Percentiles rank a stretch among this genome's conserved stretches.
Conservation (phyloP, 805 yeast species). For the Pichia paraexigua region DNA sequence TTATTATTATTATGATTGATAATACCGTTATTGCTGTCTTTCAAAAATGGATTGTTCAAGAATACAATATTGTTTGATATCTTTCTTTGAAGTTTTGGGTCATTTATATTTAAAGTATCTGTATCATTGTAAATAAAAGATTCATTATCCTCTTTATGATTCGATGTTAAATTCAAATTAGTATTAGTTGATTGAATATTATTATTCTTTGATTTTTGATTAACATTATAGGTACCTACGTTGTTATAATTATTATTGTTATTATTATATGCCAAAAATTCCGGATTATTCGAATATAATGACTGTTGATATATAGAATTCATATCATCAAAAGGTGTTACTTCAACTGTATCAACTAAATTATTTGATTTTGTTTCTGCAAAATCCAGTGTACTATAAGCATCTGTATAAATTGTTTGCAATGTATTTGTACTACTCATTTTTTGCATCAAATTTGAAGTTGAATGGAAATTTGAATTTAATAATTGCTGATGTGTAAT, state of each 20-base stretch:
- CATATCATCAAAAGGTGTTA: conserved; percentile 12
- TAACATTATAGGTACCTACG: neutral
- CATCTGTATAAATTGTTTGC: conserved; percentile 8
- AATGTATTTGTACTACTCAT: conserved; percentile 3
- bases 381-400: conserved; percentile 4
- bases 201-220: neutral
- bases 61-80: conserved; percentile 1
- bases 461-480: neutral
- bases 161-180: neutral
- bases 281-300: conserved; percentile 15
- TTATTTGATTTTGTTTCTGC: neutral
- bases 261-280: conserved; percentile 2
- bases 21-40: neutral
- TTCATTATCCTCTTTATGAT: conserved; percentile 15
- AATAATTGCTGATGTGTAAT: neutral
- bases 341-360: neutral
- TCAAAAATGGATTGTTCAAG: neutral
- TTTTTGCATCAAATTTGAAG: neutral
- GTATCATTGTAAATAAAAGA: conserved; percentile 24
- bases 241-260: conserved; percentile 4
- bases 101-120: conserved; percentile 7
- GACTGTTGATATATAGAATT: conserved; percentile 22
- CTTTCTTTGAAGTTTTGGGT: conserved; percentile 5
- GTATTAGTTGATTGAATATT: neutral
- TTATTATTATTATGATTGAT: neutral